A percentile compares a stretch with the other conserved stretches of the same genome.
Evolutionary conservation across 352 stramenopile genomes (phyloP).

Genomic region (Globisporangium iwayamae): DNA sequence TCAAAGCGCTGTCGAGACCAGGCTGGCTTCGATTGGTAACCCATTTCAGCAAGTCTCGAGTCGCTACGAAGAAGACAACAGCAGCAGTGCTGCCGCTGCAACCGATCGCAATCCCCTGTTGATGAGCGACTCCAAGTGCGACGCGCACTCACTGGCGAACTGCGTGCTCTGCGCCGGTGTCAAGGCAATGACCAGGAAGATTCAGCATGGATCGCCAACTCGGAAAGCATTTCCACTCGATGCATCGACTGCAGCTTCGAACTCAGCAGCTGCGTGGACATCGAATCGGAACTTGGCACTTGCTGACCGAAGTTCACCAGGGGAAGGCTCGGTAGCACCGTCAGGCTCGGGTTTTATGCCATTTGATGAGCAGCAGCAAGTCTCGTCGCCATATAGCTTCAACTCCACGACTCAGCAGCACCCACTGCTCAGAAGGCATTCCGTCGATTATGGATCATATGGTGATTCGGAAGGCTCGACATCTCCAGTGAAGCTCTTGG

Average conservation of each 20-base stretch:
- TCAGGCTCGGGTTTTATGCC: background rate
- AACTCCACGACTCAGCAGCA: background rate
- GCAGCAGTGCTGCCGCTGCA: background rate
- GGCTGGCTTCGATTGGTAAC: background rate
- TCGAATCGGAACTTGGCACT: background rate
- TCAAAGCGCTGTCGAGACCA: background rate
- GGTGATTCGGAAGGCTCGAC: background rate
- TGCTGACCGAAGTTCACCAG: background rate
- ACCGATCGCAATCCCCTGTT: constrained; percentile 2
- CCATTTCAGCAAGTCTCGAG: background rate
- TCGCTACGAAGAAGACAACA: background rate
- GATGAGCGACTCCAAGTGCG: constrained; percentile 34
- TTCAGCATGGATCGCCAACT: constrained; percentile 1
- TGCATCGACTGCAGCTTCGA: background rate
- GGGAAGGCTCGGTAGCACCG: background rate
- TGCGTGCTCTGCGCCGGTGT: constrained; percentile 60
- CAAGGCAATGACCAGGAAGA: constrained; percentile 21
- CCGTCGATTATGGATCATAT: constrained; percentile 3
- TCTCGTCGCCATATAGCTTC: background rate
- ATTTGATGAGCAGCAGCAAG: background rate
- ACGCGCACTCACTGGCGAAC: constrained; percentile 56
- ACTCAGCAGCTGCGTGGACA: background rate
- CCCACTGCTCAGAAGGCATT: constrained; percentile 4
- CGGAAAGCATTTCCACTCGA: background rate
- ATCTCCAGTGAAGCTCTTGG: background rate